Conservation (phyloP, 164 flowering plant species). For the Brasenia schreberi region DNA sequence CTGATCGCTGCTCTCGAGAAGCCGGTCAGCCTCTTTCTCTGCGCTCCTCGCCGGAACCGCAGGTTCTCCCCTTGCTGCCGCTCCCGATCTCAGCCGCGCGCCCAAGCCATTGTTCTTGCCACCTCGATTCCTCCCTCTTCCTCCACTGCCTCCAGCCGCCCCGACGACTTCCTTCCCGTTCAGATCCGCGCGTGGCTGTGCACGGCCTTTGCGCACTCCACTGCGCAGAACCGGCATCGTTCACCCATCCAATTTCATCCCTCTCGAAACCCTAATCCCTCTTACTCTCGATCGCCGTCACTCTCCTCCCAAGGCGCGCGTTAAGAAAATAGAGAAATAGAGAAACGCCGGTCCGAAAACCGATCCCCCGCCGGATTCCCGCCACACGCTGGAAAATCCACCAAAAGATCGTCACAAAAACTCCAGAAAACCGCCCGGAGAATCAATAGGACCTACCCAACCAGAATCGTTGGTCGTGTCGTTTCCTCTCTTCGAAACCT, state of each 20-base stretch:
- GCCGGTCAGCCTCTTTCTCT: conserved; percentile 9
- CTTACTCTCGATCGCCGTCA: background rate
- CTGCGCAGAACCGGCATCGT: conserved; percentile 65
- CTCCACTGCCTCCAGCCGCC: conserved; percentile 12
- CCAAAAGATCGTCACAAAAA: background rate
- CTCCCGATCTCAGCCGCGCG: conserved; percentile 15
- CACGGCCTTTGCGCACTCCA: conserved; percentile 41
- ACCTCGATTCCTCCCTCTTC: conserved; percentile 1
- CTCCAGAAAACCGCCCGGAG: background rate
- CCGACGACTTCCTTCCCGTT: conserved; percentile 10
- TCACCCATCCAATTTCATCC: conserved; percentile 32
- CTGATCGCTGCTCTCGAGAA: conserved; percentile 11
- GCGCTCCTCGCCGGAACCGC: conserved; percentile 4
- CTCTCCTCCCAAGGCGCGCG: background rate
- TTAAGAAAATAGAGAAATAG: background rate
- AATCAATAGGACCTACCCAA: background rate
- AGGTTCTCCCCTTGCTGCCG: conserved; percentile 7
- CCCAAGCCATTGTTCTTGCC: conserved; percentile 5
- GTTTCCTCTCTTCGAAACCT: background rate
- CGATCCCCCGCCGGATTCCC: background rate
- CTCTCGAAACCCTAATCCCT: background rate
- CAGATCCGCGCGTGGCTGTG: conserved; percentile 7
- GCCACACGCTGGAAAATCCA: background rate
- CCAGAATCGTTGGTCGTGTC: background rate
- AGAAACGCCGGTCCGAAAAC: background rate